These are phyloP conservation scores for Leishmania amazonensis DNA, from an alignment of 208 protist genomes.

Conservation along the genomic window DNA sequence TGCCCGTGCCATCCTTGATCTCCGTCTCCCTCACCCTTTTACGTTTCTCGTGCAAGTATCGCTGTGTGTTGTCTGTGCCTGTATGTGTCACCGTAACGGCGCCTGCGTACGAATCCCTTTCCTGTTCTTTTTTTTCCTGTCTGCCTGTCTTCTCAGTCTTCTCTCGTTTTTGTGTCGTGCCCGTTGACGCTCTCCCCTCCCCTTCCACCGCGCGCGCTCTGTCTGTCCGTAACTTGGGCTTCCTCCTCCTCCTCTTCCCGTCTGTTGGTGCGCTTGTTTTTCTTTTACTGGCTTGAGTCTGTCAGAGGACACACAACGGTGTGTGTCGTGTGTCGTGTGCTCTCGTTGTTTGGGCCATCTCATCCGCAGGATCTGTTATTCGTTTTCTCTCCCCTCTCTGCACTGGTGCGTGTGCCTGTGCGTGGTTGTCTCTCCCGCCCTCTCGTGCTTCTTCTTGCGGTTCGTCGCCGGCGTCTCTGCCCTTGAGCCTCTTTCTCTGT, in stretches of 20 bases:
- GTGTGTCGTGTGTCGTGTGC: not conserved
- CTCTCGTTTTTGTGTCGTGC: no score
- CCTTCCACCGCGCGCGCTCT: not conserved
- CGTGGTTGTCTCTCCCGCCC: not conserved
- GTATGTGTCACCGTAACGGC: not conserved
- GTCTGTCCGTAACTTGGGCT: not conserved
- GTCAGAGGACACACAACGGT: not conserved
- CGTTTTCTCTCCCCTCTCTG: not conserved
- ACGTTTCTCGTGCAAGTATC: not conserved
- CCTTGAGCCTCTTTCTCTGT: not conserved
- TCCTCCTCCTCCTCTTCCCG: no score
- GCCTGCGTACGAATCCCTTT: no score
- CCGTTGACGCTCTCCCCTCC: no score
- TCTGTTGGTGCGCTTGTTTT: not conserved
- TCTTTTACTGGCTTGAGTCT: not conserved
- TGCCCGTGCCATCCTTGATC: not conserved
- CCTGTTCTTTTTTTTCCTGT: no score
- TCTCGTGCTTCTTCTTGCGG: not conserved
- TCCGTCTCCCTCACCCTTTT: not conserved
- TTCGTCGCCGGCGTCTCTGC: not conserved
- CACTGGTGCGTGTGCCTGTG: not conserved
- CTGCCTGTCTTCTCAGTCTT: no score
- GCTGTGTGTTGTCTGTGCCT: not conserved
- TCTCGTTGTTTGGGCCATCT: not conserved
- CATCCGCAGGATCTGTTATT: not conserved